Evolutionary conservation across 805 yeast genomes (phyloP).

Genomic region (Priceomyces medius): DNA sequence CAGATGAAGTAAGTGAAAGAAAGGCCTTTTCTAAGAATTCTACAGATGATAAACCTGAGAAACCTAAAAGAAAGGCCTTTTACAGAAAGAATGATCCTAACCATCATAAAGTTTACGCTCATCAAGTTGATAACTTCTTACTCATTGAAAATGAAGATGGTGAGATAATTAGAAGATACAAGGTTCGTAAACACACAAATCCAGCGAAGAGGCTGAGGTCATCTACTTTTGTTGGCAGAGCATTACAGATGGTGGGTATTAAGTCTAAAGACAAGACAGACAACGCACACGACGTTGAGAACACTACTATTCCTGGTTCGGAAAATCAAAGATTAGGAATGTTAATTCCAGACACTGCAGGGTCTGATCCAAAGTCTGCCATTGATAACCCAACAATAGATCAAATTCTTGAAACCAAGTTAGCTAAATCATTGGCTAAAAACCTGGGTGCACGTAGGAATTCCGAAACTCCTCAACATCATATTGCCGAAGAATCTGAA

Average conservation of each 20-base stretch:
- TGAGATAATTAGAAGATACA: constrained; percentile 81
- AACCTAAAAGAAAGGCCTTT: constrained; percentile 21
- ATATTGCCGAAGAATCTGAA: constrained; percentile 18
- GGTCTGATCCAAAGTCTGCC: constrained; percentile 9
- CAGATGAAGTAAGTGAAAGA: constrained; percentile 5
- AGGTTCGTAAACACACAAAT: constrained; percentile 56
- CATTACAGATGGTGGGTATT: constrained; percentile 57
- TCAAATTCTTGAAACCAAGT: constrained; percentile 16
- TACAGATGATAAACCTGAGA: constrained; percentile 10
- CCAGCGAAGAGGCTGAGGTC: constrained; percentile 35
- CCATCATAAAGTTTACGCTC: constrained; percentile 59
- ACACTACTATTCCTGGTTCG: constrained; percentile 7
- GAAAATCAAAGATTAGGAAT: constrained; percentile 11
- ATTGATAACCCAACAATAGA: constrained; percentile 14
- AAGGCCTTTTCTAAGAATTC: constrained; percentile 13
- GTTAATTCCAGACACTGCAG: constrained; percentile 13
- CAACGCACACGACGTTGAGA: neutral
- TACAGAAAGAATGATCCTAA: constrained; percentile 31
- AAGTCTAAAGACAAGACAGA: constrained; percentile 16
- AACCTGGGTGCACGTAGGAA: neutral
- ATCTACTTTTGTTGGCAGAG: constrained; percentile 42
- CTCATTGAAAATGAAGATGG: constrained; percentile 91
- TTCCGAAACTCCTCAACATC: neutral
- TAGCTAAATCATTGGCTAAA: constrained; percentile 13
- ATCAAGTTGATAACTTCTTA: constrained; percentile 72